Base-by-base conservation (phyloP, 2,329 filamentous ascomycete species). In the Pseudodiploospora longispora region DNA sequence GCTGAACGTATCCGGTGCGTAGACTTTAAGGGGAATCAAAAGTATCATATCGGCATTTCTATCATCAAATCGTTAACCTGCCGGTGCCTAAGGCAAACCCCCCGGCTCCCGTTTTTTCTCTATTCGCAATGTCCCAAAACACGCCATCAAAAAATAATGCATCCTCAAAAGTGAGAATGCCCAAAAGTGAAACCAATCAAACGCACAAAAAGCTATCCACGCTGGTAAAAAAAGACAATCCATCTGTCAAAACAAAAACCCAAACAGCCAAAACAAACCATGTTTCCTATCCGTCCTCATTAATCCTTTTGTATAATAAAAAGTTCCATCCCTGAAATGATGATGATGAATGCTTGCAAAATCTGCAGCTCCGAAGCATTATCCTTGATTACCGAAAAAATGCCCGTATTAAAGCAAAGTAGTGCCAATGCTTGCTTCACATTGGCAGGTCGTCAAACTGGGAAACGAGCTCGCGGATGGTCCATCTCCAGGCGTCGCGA, bases 401-500 rank as follows among this genome's bases (percentile, higher is more conserved):
- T 19, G 19, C 19, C 19, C 19, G 19, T 19, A 19, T 19, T 19
- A 19, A 19, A 19, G 19, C 19, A 19, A 19, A 19, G 19, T 19
- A 19, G 19, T 19, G 19, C 19, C 19, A 19, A 19, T 19, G 19
- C 19, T 19, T 29, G 41, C 34, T 38, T 60, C 55, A 63, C 53
- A 65, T 55, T 29, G 60, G 47, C 47, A 66, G 52, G 38, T 67
- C 63, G 49, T 66, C 63, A 43, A 68, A 68, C 50, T 69, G 66
- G 38, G 67, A 67, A 40, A 72, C 66, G 52, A 83, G 74, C 52
- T 82, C 77, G 47, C 79, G 72, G 46, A 83, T 85, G 40, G 80
- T 80, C 89, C 88, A 94, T 64, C 84, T 78, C 87, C 85, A 89
- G 42, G 75, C 71, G 51, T 76, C 75, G 54, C 74, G 71, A 50